Base-by-base conservation (phyloP, 208 protist species). In the Acanthamoeba royreba region DNA sequence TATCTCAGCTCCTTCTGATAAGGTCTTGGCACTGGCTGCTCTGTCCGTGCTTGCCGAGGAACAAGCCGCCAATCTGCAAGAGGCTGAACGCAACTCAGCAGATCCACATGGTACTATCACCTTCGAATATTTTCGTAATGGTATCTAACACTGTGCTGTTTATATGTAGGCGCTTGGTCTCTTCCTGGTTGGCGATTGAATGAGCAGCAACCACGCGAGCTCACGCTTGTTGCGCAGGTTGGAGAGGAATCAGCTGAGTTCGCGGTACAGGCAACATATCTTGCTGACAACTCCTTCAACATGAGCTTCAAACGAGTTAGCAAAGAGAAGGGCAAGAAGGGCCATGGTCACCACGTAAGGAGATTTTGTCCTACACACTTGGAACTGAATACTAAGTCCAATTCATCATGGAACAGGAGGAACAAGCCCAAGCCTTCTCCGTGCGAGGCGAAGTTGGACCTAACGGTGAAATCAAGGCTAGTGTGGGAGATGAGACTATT, bases 1-100 rank as follows among this genome's bases (percentile, higher is more conserved):
- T 13, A n/a, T 31, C 38, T 33, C 69, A 4, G 52, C 94, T 31
- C 72, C 86, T 8, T 85, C 81, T 28, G 52, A 69, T 19, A 49
- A 94, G 28, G 83, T 81, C 4, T 3, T 96, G 3, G 83, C 92
- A 19, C 53, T 94, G 0, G 94, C 94, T 17, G 77, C 85, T 1
- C 33, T 94, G 0, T 79, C 33, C 15, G 85, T 96, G 19, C 17
- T 96, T 2, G 38, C 69, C 11, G 87, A 93, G 13, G 92, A 95
- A 17, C 22, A 43, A 0, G 63, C 22, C 17, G 63, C 22, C 33
- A 38, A 77, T 25, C 63, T 40, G 9, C 15, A 77, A 13, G 28
- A 77, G 63, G 28, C 33, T 25, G 22, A 40, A 28, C 63, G 22
- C 22, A n/a, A 77, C 22, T n/a, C 33, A 25, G 28, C 33, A 28